These are phyloP conservation scores for Hymenoscyphus scutula DNA, from an alignment of 2,329 filamentous ascomycete genomes.

Conservation along the genomic window DNA sequence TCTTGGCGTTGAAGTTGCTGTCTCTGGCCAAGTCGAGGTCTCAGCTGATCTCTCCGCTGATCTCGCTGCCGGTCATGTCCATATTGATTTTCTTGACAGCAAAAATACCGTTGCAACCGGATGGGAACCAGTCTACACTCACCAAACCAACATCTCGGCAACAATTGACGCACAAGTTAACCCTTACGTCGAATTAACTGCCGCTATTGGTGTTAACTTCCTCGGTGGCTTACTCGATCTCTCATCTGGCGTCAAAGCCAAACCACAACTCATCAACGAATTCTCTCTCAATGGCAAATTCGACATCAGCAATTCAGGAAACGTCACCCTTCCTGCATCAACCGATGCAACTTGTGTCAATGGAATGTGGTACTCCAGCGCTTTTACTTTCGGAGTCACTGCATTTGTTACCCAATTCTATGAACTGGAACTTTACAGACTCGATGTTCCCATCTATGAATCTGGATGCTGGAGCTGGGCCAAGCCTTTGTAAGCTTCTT, in stretches of 20 bases:
- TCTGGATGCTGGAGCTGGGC: not conserved
- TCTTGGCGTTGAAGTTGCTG: constrained; percentile 1
- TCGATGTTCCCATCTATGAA: not conserved
- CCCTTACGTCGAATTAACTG: not conserved
- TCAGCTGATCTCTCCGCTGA: constrained; percentile 5
- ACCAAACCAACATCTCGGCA: not conserved
- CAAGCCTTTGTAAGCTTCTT: not conserved
- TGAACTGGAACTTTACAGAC: not conserved
- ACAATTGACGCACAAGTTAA: constrained; percentile 4
- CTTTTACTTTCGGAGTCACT: not conserved
- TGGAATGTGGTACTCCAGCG: not conserved
- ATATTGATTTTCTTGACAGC: not conserved
- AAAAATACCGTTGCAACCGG: not conserved
- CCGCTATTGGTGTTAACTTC: constrained; percentile 1
- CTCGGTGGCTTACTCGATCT: constrained; percentile 1
- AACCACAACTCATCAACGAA: constrained; percentile 1
- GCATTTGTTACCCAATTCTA: constrained; percentile 5
- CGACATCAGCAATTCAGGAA: not conserved
- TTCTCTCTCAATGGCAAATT: not conserved
- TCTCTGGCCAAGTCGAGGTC: constrained; percentile 4
- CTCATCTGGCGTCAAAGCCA: not conserved
- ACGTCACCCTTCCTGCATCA: not conserved
- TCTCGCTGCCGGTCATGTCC: not conserved
- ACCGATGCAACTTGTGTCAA: not conserved
- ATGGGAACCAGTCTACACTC: constrained; percentile 3